Percentiles rank a stretch among this genome's conserved stretches.
Evolutionary conservation across 768 basidiomycete species (phyloP).

Genomic region (Kwoniella dendrophila): DNA sequence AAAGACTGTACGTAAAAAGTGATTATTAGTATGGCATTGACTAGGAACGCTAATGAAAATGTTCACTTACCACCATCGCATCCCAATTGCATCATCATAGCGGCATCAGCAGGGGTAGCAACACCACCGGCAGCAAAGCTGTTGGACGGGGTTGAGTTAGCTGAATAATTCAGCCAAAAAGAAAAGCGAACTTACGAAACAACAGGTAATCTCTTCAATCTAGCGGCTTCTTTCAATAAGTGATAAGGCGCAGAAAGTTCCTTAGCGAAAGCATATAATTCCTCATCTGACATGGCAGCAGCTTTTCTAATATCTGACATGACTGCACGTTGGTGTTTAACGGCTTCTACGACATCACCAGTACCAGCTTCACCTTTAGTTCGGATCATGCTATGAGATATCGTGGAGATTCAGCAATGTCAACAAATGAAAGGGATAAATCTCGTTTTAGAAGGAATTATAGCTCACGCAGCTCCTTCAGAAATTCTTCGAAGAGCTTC

Average conservation of each 20-base stretch:
- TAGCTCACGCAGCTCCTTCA: constrained; percentile 77
- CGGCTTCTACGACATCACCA: constrained; percentile 66
- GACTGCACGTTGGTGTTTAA: constrained; percentile 84
- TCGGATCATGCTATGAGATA: constrained; percentile 70
- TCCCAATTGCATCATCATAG: constrained; percentile 97
- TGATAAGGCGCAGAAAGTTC: constrained; percentile 79
- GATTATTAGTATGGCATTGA: constrained; percentile 15
- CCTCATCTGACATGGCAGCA: constrained; percentile 87
- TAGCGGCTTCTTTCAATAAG: constrained; percentile 91
- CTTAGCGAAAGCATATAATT: constrained; percentile 89
- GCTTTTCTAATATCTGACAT: constrained; percentile 81
- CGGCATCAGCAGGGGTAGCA: constrained; percentile 95
- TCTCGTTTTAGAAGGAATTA: background rate
- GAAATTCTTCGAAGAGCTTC: constrained; percentile 95
- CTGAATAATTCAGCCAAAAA: background rate
- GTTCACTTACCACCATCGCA: constrained; percentile 80
- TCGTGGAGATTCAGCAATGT: background rate
- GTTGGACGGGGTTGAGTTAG: constrained; percentile 3
- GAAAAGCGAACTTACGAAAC: constrained; percentile 59
- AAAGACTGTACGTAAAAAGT: constrained; percentile 66
- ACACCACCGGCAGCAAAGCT: constrained; percentile 90
- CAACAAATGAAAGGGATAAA: background rate
- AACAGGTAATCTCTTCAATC: constrained; percentile 86
- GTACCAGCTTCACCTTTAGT: constrained; percentile 73
- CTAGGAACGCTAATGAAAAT: background rate